phyloP scores from a whole-genome alignment of 2,329 filamentous ascomycete genomes.

The Fusarium nematophilum region DNA sequence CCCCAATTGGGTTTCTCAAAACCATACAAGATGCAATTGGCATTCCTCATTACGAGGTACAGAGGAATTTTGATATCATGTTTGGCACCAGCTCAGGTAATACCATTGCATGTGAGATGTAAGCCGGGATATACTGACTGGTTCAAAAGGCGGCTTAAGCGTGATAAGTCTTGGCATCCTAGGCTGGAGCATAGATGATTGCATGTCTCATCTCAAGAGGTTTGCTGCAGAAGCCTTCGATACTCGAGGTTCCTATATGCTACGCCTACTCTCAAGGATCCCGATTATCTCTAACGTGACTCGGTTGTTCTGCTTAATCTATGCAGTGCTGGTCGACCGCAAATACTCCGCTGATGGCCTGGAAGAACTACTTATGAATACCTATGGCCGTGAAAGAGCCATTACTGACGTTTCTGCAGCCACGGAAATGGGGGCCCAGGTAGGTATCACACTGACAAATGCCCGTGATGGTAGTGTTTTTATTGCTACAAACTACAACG shows the following conservation, averaged over 20 bases:
- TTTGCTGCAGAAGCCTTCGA: conserved; percentile 16
- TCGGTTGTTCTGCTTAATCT: conserved; percentile 4
- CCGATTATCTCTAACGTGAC: conserved; percentile 10
- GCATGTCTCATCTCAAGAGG: conserved; percentile 21
- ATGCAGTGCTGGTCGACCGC: conserved; percentile 13
- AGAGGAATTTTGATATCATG: conserved; percentile 29
- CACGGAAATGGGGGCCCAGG: conserved; percentile 15
- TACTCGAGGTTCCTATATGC: neutral
- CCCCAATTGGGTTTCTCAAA: conserved; percentile 26
- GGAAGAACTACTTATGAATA: conserved; percentile 11
- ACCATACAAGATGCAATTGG: conserved; percentile 24
- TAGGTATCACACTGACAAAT: conserved; percentile 29
- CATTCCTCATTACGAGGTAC: conserved; percentile 24
- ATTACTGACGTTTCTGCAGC: conserved; percentile 10
- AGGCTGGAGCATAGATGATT: conserved; percentile 29
- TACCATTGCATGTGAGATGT: no score
- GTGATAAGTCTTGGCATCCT: conserved; percentile 23
- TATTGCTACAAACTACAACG: conserved; percentile 32
- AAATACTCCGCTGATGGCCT: conserved; percentile 17
- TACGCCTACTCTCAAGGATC: conserved; percentile 1
- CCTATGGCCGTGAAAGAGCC: conserved; percentile 9
- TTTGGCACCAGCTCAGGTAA: conserved; percentile 34
- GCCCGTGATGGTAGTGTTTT: conserved; percentile 16
- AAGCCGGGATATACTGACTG: no score
- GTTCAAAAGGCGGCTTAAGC: conserved; percentile 21